phyloP scores from a whole-genome alignment of 148 eudicot genomes.

The Vaccinium vitisidaea region DNA sequence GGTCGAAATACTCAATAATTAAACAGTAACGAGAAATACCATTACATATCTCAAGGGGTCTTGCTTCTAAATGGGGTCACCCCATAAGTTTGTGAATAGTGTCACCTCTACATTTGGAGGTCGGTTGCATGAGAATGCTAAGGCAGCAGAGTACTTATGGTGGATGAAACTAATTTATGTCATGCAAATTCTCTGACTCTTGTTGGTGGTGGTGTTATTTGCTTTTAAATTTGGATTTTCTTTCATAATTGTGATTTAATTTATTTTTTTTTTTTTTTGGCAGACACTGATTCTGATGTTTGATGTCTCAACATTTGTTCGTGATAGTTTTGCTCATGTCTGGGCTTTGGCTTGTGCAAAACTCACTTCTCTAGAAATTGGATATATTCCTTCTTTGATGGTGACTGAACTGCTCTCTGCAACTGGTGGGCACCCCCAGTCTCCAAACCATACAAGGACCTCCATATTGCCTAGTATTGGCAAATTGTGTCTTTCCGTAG shows the following conservation, averaged over 20 bases:
- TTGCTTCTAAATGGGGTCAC: not conserved
- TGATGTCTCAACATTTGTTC: conserved; percentile 80
- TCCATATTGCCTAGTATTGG: conserved; percentile 62
- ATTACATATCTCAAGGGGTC: not conserved
- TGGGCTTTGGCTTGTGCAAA: conserved; percentile 78
- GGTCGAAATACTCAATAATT: not conserved
- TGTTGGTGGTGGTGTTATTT: not conserved
- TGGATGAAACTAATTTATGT: not conserved
- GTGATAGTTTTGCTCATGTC: conserved; percentile 70
- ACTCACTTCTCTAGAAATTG: conserved; percentile 65
- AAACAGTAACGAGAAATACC: not conserved
- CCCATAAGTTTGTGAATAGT: not conserved
- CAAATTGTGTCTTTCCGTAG: conserved; percentile 79
- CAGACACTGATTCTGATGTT: conserved; percentile 84
- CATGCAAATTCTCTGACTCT: not conserved
- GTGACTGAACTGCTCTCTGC: conserved; percentile 80
- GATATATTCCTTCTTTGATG: conserved; percentile 77
- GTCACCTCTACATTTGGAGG: not conserved
- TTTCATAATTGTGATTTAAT: not conserved
- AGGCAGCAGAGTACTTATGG: not conserved
- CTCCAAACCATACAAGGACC: conserved; percentile 33
- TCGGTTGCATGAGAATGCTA: not conserved
- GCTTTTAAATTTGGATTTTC: not conserved
- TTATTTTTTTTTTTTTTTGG: not conserved
- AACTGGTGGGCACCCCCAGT: conserved; percentile 44